Percentiles rank a stretch among this genome's conserved stretches.
These are phyloP conservation scores for Dioscorea alata DNA, from an alignment of 106 monocot genomes.

Conservation along the genomic window DNA sequence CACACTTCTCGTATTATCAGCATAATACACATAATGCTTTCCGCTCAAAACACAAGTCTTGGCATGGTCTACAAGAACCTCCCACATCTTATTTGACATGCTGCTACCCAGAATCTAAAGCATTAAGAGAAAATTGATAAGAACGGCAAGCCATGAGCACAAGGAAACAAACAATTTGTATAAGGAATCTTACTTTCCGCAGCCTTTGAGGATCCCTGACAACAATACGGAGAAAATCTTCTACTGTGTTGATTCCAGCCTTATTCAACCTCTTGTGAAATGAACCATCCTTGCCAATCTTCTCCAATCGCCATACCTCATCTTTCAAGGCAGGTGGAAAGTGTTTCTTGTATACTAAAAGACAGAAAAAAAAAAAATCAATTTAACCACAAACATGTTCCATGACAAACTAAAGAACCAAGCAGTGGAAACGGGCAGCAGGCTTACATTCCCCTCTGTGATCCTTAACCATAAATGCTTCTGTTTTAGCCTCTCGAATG, in stretches of 20 bases:
- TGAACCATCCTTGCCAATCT: slow-evolving; percentile 69
- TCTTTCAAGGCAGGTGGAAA: slow-evolving; percentile 54
- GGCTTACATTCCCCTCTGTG: slow-evolving; percentile 64
- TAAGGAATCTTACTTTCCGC: slow-evolving; percentile 35
- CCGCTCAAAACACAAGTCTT: slow-evolving; percentile 64
- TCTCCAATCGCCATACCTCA: slow-evolving; percentile 67
- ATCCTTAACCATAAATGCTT: slow-evolving; percentile 38
- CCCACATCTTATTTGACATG: slow-evolving; percentile 87
- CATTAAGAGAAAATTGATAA: background rate
- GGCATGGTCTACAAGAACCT: slow-evolving; percentile 59
- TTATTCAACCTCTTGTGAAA: slow-evolving; percentile 63
- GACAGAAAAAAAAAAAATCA: slow-evolving; percentile 1
- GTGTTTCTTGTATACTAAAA: slow-evolving; percentile 57
- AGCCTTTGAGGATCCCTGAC: slow-evolving; percentile 45
- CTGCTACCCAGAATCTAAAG: slow-evolving; percentile 60
- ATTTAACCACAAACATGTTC: background rate
- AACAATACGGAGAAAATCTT: slow-evolving; percentile 55
- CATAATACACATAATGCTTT: slow-evolving; percentile 56
- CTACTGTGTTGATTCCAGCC: slow-evolving; percentile 43
- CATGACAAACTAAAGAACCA: background rate
- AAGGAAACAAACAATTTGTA: background rate
- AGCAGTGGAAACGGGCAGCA: background rate
- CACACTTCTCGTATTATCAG: slow-evolving; percentile 38
- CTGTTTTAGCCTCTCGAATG: slow-evolving; percentile 36
- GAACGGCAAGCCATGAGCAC: background rate